These are phyloP conservation scores for Arachnomyces sp. DNA, from an alignment of 2,329 filamentous ascomycete species.

Conservation along the genomic window DNA sequence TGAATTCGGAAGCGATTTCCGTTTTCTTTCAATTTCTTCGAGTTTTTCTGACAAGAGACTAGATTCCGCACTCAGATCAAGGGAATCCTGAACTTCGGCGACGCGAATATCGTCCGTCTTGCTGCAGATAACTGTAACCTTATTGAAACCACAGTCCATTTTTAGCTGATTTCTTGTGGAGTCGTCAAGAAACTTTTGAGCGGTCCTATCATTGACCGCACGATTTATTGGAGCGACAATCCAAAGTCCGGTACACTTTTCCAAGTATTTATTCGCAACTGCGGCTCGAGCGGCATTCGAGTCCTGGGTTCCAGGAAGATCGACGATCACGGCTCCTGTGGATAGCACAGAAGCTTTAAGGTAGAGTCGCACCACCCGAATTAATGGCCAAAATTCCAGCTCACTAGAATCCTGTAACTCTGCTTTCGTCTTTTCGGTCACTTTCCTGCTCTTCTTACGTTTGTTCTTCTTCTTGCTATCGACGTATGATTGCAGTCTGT, in stretches of 20 bases:
- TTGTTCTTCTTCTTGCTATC: conserved; percentile 48
- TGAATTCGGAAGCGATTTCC: conserved; percentile 53
- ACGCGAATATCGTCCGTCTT: conserved; percentile 57
- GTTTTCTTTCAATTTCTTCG: conserved; percentile 10
- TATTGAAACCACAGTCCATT: conserved; percentile 48
- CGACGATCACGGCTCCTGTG: conserved; percentile 50
- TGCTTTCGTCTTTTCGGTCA: conserved; percentile 10
- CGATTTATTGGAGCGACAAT: conserved; percentile 56
- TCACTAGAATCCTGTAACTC: too few relatives aligned
- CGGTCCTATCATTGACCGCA: conserved; percentile 54
- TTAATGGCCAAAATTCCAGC: conserved; percentile 35
- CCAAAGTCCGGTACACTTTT: conserved; percentile 54
- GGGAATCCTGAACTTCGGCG: conserved; percentile 36
- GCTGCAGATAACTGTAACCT: conserved; percentile 54
- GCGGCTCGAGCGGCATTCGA: conserved; percentile 53
- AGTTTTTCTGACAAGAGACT: conserved; percentile 12
- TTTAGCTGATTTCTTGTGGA: conserved; percentile 54
- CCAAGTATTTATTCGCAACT: conserved; percentile 53
- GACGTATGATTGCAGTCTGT: conserved; percentile 43
- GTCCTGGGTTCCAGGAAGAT: conserved; percentile 54
- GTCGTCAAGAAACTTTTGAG: conserved; percentile 49
- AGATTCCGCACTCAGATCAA: conserved; percentile 32
- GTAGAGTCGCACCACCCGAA: conserved; percentile 40
- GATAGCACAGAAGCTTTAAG: conserved; percentile 44
- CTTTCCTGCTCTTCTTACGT: conserved; percentile 25